Evolutionary conservation across 1,139 yeast species (phyloP).

Genomic region (Hyphopichia wangnamkhiaoensis): DNA sequence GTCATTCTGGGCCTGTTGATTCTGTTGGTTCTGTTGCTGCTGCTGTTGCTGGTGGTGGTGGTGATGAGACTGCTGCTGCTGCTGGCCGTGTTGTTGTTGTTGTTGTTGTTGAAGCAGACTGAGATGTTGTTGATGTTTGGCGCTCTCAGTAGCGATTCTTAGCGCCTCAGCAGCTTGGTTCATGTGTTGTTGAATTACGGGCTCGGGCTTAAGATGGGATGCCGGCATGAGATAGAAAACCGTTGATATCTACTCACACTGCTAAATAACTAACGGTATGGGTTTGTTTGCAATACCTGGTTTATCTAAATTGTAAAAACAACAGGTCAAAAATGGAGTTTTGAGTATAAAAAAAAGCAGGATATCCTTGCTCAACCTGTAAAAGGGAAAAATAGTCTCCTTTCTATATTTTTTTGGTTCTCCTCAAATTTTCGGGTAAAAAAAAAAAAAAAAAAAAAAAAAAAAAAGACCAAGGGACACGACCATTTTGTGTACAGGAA

Average conservation of each 20-base stretch:
- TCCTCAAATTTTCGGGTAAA: not conserved
- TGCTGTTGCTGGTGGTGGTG: constrained; percentile 11
- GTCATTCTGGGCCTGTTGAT: constrained; percentile 12
- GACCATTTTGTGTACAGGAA: too few species aligned
- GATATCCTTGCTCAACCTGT: constrained; percentile 3
- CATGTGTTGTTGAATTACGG: constrained; percentile 16
- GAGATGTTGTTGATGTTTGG: not conserved
- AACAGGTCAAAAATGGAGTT: constrained; percentile 1
- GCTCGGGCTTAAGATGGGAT: constrained; percentile 5
- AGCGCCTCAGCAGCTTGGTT: constrained; percentile 3
- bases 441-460: too few species aligned
- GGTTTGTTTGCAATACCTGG: constrained; percentile 2
- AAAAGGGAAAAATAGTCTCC: not conserved
- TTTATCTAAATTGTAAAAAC: constrained; percentile 6
- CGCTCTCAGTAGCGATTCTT: constrained; percentile 2
- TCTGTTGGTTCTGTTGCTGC: constrained; percentile 15
- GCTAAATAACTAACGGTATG: too few species aligned
- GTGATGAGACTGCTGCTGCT: constrained; percentile 11
- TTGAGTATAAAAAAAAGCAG: too few species aligned
- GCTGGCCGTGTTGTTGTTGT: constrained; percentile 14
- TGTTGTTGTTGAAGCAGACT: constrained; percentile 13
- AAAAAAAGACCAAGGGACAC: too few species aligned
- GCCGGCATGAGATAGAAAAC: constrained; percentile 3
- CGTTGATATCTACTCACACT: too few species aligned
- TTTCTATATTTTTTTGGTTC: not conserved